Percentiles rank a stretch among this genome's conserved stretches.
Evolutionary conservation across 2,329 filamentous ascomycete genomes (phyloP).

Genomic region (Verticillium alfalfae): DNA sequence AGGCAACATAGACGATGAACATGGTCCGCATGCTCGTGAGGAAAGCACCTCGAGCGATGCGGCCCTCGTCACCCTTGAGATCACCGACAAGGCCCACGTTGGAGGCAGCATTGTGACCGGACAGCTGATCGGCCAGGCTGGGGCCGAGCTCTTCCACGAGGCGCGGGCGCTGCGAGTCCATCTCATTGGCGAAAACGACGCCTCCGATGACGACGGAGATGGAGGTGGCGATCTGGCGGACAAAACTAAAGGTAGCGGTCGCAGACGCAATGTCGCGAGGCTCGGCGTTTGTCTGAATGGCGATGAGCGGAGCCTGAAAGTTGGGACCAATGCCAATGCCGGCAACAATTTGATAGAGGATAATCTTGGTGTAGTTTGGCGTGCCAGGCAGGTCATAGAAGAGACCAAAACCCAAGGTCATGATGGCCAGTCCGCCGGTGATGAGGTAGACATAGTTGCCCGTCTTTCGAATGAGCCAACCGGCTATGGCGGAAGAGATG

Average conservation of each 20-base stretch:
- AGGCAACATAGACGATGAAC: conserved; percentile 51
- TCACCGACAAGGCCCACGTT: conserved; percentile 52
- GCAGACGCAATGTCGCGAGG: conserved; percentile 57
- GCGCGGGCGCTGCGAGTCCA: conserved; percentile 28
- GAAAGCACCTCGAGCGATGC: conserved; percentile 38
- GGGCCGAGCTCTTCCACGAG: conserved; percentile 45
- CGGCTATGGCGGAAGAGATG: conserved; percentile 32
- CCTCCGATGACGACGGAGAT: conserved; percentile 54
- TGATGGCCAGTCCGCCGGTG: conserved; percentile 43
- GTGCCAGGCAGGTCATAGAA: conserved; percentile 50
- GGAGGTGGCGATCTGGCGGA: conserved; percentile 51
- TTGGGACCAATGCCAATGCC: conserved; percentile 59
- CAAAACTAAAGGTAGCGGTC: conserved; percentile 56
- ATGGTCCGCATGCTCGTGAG: conserved; percentile 46
- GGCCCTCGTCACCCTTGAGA: conserved; percentile 39
- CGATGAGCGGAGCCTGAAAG: conserved; percentile 58
- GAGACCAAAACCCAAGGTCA: conserved; percentile 54
- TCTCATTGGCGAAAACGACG: conserved; percentile 28
- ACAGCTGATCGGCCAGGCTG: conserved; percentile 43
- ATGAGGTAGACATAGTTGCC: conserved; percentile 54
- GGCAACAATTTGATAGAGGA: conserved; percentile 52
- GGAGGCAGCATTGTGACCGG: conserved; percentile 56
- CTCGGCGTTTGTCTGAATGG: conserved; percentile 57
- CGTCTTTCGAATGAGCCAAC: conserved; percentile 42
- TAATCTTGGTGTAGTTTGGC: conserved; percentile 38